Evolutionary conservation across 495 filamentous ascomycete species (phyloP).

Genomic region (Penicillium waksmanii): DNA sequence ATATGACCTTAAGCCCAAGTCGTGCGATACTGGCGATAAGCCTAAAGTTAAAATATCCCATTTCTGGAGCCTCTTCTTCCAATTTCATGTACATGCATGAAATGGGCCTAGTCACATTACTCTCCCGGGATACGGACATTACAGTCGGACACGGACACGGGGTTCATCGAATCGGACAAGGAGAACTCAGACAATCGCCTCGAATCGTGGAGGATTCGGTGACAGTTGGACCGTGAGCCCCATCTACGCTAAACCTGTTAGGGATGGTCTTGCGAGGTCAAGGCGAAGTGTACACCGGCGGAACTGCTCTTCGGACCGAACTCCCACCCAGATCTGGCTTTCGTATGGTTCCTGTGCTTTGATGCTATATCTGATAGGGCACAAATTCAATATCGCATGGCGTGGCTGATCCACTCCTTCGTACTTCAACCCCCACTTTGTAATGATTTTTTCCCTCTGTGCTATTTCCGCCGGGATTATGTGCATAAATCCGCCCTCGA

Average conservation of each 20-base stretch:
- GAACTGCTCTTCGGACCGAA: conserved; percentile 23
- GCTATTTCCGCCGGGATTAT: neutral
- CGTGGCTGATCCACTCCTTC: neutral
- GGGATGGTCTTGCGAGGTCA: conserved; percentile 34
- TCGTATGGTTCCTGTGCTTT: conserved; percentile 12
- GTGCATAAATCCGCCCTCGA: neutral
- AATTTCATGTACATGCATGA: neutral
- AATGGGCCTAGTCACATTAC: neutral
- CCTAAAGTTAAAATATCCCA: too few relatives aligned
- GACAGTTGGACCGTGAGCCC: neutral
- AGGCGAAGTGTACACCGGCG: conserved; percentile 1
- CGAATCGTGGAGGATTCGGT: neutral
- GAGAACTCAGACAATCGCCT: neutral
- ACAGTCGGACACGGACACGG: conserved; percentile 4
- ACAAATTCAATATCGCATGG: neutral
- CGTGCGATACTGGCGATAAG: too few relatives aligned
- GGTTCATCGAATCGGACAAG: conserved; percentile 5
- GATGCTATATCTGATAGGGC: conserved; percentile 15
- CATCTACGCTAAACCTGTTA: conserved; percentile 27
- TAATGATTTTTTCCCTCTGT: conserved; percentile 1
- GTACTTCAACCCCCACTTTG: conserved; percentile 8
- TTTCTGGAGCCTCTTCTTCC: too few relatives aligned
- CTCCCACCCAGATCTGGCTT: conserved; percentile 19
- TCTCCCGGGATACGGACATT: neutral
- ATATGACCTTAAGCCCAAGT: too few relatives aligned